phyloP scores from a whole-genome alignment of 257 asterid genomes.

The Sherardia arvensis region DNA sequence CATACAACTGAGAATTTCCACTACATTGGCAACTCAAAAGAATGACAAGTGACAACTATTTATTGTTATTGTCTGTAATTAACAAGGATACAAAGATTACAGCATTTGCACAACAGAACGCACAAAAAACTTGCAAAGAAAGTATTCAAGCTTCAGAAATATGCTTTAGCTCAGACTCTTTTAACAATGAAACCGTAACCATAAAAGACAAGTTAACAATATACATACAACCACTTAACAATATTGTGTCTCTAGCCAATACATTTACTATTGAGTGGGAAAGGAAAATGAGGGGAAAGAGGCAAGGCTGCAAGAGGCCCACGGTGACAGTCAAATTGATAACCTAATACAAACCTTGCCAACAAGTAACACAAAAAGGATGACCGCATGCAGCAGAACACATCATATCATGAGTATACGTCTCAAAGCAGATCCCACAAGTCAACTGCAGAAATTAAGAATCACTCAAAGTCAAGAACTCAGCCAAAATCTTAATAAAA shows the following conservation, averaged over 20 bases:
- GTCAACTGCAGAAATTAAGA: constrained; percentile 50
- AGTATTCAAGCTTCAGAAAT: not conserved
- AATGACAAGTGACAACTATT: not conserved
- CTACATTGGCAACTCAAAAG: not conserved
- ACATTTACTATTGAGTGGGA: not conserved
- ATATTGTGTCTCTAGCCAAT: not conserved
- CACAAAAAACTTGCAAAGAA: not conserved
- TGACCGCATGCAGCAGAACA: constrained; percentile 78
- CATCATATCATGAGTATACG: constrained; percentile 45
- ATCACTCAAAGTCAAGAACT: not conserved
- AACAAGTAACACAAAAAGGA: constrained; percentile 73
- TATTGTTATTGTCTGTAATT: not conserved
- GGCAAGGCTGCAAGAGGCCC: not conserved
- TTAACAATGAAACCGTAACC: not conserved
- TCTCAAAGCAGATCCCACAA: constrained; percentile 94
- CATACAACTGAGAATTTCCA: no score
- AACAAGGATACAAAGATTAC: not conserved
- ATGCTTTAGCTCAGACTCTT: not conserved
- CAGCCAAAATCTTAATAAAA: not conserved
- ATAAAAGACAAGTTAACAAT: not conserved
- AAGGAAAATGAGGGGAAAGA: not conserved
- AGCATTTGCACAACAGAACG: not conserved
- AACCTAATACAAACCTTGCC: constrained; percentile 54
- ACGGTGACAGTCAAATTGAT: not conserved
- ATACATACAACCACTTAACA: not conserved